Conservation (phyloP, 1,139 yeast genomes). For the Protomyces inundatus region DNA sequence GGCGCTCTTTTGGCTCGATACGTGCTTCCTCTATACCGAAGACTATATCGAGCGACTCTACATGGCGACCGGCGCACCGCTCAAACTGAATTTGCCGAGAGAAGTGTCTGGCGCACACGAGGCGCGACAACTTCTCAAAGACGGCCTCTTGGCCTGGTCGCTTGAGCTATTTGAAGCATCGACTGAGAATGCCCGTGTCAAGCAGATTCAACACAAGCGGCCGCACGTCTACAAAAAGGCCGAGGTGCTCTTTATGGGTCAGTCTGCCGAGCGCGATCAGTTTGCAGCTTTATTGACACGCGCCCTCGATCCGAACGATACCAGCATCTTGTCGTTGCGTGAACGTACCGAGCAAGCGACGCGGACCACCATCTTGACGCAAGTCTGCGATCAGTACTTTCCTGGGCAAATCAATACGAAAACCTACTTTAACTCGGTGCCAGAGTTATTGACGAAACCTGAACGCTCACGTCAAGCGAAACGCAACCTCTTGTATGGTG, state of each 20-base stretch:
- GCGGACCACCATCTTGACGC: slow-evolving; percentile 8
- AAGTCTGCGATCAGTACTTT: slow-evolving; percentile 20
- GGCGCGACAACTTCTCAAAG: slow-evolving; percentile 14
- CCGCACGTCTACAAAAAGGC: slow-evolving; percentile 5
- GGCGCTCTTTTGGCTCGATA: slow-evolving; percentile 19
- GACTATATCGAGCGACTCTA: slow-evolving; percentile 7
- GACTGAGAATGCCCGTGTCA: background rate
- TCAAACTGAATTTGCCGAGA: slow-evolving; percentile 14
- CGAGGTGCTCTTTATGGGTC: background rate
- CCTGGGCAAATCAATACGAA: slow-evolving; percentile 4
- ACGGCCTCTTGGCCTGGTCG: slow-evolving; percentile 12
- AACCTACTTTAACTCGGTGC: background rate
- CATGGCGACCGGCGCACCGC: slow-evolving; percentile 5
- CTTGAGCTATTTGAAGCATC: background rate
- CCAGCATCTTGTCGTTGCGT: slow-evolving; percentile 12
- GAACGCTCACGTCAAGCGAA: slow-evolving; percentile 8
- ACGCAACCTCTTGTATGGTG: slow-evolving; percentile 1
- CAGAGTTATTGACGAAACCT: slow-evolving; percentile 2
- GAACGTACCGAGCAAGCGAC: slow-evolving; percentile 6
- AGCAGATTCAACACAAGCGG: background rate
- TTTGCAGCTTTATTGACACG: background rate
- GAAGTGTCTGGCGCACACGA: slow-evolving; percentile 7
- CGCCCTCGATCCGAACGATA: slow-evolving; percentile 19
- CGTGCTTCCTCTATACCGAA: background rate
- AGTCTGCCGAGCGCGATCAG: background rate